Conservation (phyloP, 768 basidiomycete species). For the Mycena floridula region DNA sequence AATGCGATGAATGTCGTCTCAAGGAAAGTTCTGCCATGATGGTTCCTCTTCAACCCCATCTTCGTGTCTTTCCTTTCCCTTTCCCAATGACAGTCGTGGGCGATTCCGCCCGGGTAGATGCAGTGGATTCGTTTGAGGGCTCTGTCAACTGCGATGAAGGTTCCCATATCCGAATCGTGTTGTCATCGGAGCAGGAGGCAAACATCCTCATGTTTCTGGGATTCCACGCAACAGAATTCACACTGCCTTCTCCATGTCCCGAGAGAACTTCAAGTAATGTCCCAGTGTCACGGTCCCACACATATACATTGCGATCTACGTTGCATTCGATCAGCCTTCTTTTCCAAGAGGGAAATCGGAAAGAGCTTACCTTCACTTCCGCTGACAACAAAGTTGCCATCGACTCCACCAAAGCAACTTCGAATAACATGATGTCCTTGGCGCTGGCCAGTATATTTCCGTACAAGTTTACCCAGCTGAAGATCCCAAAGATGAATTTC, state of each 20-base stretch:
- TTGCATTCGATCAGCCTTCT: background rate
- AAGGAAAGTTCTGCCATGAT: too few relatives aligned
- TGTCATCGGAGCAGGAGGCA: conserved; percentile 94
- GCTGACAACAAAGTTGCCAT: conserved; percentile 84
- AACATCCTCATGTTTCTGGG: conserved; percentile 86
- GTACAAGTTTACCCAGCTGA: conserved; percentile 56
- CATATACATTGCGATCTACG: conserved; percentile 86
- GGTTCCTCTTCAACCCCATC: conserved; percentile 27
- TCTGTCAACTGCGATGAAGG: conserved; percentile 20
- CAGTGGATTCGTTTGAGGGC: background rate
- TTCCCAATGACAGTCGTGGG: conserved; percentile 38
- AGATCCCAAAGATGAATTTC: conserved; percentile 90
- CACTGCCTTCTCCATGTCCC: conserved; percentile 85
- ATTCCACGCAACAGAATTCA: conserved; percentile 97
- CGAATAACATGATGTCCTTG: conserved; percentile 84
- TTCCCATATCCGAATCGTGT: conserved; percentile 89
- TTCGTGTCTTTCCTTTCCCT: conserved; percentile 57
- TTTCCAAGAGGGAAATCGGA: conserved; percentile 4
- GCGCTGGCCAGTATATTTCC: conserved; percentile 81
- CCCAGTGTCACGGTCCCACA: conserved; percentile 90
- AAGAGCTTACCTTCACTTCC: conserved; percentile 84
- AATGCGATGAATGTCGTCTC: too few relatives aligned
- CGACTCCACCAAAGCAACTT: conserved; percentile 89
- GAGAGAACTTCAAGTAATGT: conserved; percentile 78
- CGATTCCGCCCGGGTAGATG: conserved; percentile 3